Conservation (phyloP, 495 filamentous ascomycete genomes). For the Antarctomyces pellizariae region DNA sequence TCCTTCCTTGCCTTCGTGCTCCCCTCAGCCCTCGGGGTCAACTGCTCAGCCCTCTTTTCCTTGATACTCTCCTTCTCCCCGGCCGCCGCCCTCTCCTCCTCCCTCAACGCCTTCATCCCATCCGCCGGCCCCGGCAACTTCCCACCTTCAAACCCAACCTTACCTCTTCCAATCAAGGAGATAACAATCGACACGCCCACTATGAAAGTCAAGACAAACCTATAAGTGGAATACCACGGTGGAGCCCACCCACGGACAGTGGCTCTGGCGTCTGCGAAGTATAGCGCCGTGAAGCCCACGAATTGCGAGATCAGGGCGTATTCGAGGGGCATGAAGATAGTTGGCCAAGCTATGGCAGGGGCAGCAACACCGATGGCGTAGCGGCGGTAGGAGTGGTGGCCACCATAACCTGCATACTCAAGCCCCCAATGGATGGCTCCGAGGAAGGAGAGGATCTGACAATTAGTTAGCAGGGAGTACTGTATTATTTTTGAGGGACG, state of each 20-base stretch:
- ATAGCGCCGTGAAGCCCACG: conserved; percentile 66
- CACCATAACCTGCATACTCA: conserved; percentile 54
- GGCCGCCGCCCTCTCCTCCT: conserved; percentile 30
- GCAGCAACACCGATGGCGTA: conserved; percentile 69
- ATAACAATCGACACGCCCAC: conserved; percentile 76
- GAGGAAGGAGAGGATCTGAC: conserved; percentile 77
- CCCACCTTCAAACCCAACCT: conserved; percentile 36
- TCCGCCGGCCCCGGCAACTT: conserved; percentile 25
- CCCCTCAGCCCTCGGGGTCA: conserved; percentile 25
- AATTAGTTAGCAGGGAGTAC: conserved; percentile 3
- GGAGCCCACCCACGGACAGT: conserved; percentile 63
- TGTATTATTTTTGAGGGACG: not conserved
- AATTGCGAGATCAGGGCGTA: conserved; percentile 84
- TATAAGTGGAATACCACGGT: conserved; percentile 78
- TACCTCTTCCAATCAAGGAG: conserved; percentile 65
- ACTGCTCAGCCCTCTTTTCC: conserved; percentile 20
- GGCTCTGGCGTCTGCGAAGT: conserved; percentile 67
- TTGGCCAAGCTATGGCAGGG: conserved; percentile 81
- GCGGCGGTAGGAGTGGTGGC: conserved; percentile 45
- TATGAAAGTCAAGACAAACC: conserved; percentile 85
- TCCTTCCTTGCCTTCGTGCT: conserved; percentile 18
- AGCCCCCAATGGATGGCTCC: conserved; percentile 92
- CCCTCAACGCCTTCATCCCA: conserved; percentile 33
- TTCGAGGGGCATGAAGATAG: conserved; percentile 63
- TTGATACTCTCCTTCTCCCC: conserved; percentile 22